phyloP scores from a whole-genome alignment of 2,329 filamentous ascomycete species.

The Fusarium robinianum region DNA sequence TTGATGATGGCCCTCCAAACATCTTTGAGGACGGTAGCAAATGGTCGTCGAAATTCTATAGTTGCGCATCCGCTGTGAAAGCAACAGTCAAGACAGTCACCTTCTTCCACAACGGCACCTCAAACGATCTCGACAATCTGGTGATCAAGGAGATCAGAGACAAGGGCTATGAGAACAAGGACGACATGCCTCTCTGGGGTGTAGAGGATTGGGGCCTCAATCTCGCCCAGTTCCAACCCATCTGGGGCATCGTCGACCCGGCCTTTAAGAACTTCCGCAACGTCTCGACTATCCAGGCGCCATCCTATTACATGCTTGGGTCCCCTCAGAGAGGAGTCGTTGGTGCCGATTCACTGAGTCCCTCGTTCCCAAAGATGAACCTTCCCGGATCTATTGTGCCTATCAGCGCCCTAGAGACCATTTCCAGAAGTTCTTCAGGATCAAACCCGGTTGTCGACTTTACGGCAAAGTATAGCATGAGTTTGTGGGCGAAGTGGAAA shows the following conservation, averaged over 20 bases:
- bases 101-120: conserved; percentile 49
- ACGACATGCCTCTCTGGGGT: conserved; percentile 42
- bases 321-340: neutral
- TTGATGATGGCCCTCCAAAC: conserved; percentile 41
- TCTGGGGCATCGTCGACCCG: conserved; percentile 30
- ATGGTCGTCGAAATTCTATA: conserved; percentile 50
- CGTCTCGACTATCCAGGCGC: conserved; percentile 19
- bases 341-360: neutral
- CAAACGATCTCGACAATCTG: conserved; percentile 40
- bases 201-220: conserved; percentile 33
- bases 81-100: conserved; percentile 51
- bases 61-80: conserved; percentile 48
- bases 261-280: conserved; percentile 21
- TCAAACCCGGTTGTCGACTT: conserved; percentile 9
- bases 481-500: conserved; percentile 26
- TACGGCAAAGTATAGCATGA: conserved; percentile 17
- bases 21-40: conserved; percentile 46
- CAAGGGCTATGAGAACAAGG: conserved; percentile 43
- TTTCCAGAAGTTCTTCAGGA: conserved; percentile 3
- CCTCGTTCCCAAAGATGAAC: conserved; percentile 8
- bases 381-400: conserved; percentile 24
- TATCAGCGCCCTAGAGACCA: conserved; percentile 10
- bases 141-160: conserved; percentile 40
- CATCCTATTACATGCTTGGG: conserved; percentile 19
- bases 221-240: conserved; percentile 21